A percentile compares a stretch with the other conserved stretches of the same genome.
phyloP scores from a whole-genome alignment of 1,284 basidiomycete genomes.

The Leccinum fuscescens region DNA sequence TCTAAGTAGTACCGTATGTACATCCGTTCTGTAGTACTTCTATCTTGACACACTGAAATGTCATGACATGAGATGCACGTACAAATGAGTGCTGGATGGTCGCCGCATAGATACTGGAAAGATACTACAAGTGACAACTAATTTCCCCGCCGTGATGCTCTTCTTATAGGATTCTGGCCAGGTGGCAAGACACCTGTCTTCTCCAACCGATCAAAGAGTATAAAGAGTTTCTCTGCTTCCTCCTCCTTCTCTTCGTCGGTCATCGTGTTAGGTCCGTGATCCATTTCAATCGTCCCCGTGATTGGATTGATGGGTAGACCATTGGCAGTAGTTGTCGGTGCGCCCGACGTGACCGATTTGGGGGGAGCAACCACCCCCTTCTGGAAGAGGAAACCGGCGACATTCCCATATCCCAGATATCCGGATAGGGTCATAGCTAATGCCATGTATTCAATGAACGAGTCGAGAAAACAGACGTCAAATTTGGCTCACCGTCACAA shows the following conservation, averaged over 20 bases:
- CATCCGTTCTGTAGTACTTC: background rate
- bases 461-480: slow-evolving; percentile 1
- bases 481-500: slow-evolving; percentile 61
- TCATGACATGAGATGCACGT: background rate
- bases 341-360: slow-evolving; percentile 18
- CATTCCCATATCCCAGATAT: slow-evolving; percentile 88
- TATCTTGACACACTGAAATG: background rate
- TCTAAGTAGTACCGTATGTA: background rate
- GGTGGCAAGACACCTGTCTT: slow-evolving; percentile 63
- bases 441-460: background rate
- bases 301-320: slow-evolving; percentile 73
- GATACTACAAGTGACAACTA: slow-evolving; percentile 1
- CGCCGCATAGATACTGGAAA: background rate
- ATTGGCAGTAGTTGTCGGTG: slow-evolving; percentile 39
- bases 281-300: slow-evolving; percentile 60
- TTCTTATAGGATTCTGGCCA: slow-evolving; percentile 70
- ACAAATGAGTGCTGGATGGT: background rate
- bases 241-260: slow-evolving; percentile 88
- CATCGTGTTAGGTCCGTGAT: slow-evolving; percentile 56
- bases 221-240: slow-evolving; percentile 88
- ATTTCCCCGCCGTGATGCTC: slow-evolving; percentile 58
- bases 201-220: slow-evolving; percentile 85
- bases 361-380: slow-evolving; percentile 72
- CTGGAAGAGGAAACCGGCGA: slow-evolving; percentile 88
- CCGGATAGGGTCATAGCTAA: slow-evolving; percentile 66